Percentiles rank a stretch among this genome's conserved stretches.
Conservation (phyloP, 2,329 filamentous ascomycete species). For the Fusarium citri region DNA sequence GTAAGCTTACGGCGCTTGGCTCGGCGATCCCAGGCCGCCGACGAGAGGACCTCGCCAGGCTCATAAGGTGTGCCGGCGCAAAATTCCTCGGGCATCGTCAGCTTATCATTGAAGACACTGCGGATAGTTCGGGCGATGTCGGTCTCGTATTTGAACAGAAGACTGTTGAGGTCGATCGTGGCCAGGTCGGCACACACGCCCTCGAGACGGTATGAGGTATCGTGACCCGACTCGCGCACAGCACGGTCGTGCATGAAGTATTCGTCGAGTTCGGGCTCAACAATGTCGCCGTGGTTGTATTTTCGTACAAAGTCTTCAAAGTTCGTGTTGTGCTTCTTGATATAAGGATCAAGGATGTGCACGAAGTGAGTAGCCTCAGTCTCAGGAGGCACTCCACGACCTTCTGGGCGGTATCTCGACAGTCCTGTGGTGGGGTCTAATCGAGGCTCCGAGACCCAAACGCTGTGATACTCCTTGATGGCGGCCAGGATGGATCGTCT, state of each 20-base stretch:
- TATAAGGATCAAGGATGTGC: constrained; percentile 84
- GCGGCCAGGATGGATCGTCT: constrained; percentile 84
- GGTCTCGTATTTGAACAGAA: constrained; percentile 96
- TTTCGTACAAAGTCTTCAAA: constrained; percentile 88
- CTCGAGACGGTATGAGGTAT: constrained; percentile 94
- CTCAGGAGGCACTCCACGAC: constrained; percentile 88
- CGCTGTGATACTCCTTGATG: constrained; percentile 95
- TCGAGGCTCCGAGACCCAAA: constrained; percentile 85
- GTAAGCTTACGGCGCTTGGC: constrained; percentile 84
- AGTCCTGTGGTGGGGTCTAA: constrained; percentile 82
- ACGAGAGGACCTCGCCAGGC: constrained; percentile 80
- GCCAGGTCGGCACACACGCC: constrained; percentile 87
- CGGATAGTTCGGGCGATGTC: constrained; percentile 92
- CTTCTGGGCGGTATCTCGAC: constrained; percentile 86
- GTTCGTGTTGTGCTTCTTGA: constrained; percentile 82
- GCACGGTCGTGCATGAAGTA: constrained; percentile 98
- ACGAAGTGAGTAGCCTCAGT: constrained; percentile 89
- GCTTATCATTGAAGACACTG: constrained; percentile 82
- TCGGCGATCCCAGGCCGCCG: constrained; percentile 89
- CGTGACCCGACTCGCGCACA: constrained; percentile 95
- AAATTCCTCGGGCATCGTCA: constrained; percentile 86
- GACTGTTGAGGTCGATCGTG: constrained; percentile 93
- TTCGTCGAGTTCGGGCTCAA: constrained; percentile 89
- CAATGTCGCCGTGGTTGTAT: constrained; percentile 82
- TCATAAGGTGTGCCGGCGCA: constrained; percentile 72